Evolutionary conservation across 2,329 filamentous ascomycete species (phyloP).

Genomic region (Calonectria hawksworthii): DNA sequence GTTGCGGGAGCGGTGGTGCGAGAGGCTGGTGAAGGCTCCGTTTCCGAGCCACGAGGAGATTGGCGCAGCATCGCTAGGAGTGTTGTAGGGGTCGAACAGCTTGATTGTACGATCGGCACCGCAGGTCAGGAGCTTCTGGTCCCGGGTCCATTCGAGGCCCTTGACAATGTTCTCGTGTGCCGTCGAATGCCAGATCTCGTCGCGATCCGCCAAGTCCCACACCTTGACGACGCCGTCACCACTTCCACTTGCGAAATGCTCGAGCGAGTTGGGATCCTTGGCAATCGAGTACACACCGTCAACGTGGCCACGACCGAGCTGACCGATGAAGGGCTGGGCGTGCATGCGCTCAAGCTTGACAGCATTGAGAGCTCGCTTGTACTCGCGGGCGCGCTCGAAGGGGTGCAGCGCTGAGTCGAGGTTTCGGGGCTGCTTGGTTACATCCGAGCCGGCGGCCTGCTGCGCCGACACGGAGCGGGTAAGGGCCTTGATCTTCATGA

Average conservation of each 20-base stretch:
- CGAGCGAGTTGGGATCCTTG: slow-evolving; percentile 81
- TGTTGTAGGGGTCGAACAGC: slow-evolving; percentile 90
- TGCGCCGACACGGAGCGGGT: slow-evolving; percentile 74
- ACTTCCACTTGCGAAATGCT: slow-evolving; percentile 84
- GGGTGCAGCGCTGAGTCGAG: slow-evolving; percentile 89
- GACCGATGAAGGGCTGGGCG: slow-evolving; percentile 79
- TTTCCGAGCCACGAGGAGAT: slow-evolving; percentile 87
- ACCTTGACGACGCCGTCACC: slow-evolving; percentile 96
- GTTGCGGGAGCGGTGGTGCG: slow-evolving; percentile 83
- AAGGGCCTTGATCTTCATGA: slow-evolving; percentile 76
- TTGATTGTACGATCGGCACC: slow-evolving; percentile 90
- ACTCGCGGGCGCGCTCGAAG: slow-evolving; percentile 90
- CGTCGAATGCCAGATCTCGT: slow-evolving; percentile 82
- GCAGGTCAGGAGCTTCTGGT: slow-evolving; percentile 88
- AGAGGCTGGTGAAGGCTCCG: slow-evolving; percentile 85
- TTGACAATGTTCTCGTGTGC: slow-evolving; percentile 97
- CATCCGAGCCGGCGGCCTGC: slow-evolving; percentile 76
- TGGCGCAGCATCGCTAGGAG: slow-evolving; percentile 76
- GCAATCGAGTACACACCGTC: slow-evolving; percentile 87
- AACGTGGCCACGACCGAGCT: slow-evolving; percentile 91
- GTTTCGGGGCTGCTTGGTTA: slow-evolving; percentile 76
- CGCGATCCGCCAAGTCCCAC: slow-evolving; percentile 81
- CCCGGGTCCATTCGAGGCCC: slow-evolving; percentile 88
- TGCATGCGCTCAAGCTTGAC: slow-evolving; percentile 97
- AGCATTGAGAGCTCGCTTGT: slow-evolving; percentile 74